phyloP scores from a whole-genome alignment of 495 filamentous ascomycete species.

The Neurospora sp. region DNA sequence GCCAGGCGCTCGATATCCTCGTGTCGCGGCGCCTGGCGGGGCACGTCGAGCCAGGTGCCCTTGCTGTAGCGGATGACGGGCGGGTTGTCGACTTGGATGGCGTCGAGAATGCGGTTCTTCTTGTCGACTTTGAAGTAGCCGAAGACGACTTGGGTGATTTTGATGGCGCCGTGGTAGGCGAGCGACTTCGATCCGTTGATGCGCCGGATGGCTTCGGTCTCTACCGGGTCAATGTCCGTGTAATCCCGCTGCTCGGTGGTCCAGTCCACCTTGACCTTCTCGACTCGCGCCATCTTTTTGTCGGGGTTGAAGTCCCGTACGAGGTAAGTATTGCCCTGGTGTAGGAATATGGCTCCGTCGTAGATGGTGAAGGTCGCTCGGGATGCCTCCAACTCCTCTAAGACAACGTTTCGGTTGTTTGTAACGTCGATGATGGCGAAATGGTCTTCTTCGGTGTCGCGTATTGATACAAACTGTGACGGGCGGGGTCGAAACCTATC shows the following conservation, averaged over 20 bases:
- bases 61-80: slow-evolving; percentile 75
- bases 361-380: slow-evolving; percentile 94
- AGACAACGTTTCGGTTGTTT: slow-evolving; percentile 66
- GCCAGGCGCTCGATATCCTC: no score
- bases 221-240: slow-evolving; percentile 85
- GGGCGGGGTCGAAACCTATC: slow-evolving; percentile 81
- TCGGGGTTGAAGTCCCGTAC: slow-evolving; percentile 82
- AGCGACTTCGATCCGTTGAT: slow-evolving; percentile 39
- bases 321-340: slow-evolving; percentile 86
- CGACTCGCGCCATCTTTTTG: slow-evolving; percentile 56
- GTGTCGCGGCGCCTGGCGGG: slow-evolving; percentile 57
- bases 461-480: slow-evolving; percentile 73
- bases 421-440: slow-evolving; percentile 91
- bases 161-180: slow-evolving; percentile 78
- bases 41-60: slow-evolving; percentile 96
- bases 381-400: slow-evolving; percentile 94
- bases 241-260: slow-evolving; percentile 87
- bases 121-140: slow-evolving; percentile 95
- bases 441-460: slow-evolving; percentile 85
- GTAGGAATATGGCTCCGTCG: slow-evolving; percentile 94
- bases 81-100: slow-evolving; percentile 85
- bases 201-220: slow-evolving; percentile 70
- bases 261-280: slow-evolving; percentile 88
- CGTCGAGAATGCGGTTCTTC: slow-evolving; percentile 69
- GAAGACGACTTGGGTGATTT: slow-evolving; percentile 76